Percentiles rank a stretch among this genome's conserved stretches.
Evolutionary conservation across 2,329 filamentous ascomycete genomes (phyloP).

Genomic region (Raffaelea albimanens): DNA sequence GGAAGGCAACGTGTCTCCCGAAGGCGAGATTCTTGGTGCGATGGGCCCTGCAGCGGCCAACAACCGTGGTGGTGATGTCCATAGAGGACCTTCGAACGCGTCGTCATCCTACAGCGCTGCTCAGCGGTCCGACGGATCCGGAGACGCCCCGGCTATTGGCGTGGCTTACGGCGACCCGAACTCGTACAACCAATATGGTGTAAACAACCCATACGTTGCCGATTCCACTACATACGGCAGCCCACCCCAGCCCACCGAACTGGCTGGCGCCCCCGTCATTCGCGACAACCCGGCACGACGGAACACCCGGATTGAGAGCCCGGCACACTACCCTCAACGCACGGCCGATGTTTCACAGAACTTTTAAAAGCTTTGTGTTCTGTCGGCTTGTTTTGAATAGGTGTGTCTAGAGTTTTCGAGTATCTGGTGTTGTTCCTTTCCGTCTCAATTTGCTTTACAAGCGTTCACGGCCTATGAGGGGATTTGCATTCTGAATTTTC

Average conservation of each 20-base stretch:
- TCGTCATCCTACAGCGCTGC: conserved; percentile 90
- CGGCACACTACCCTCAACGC: conserved; percentile 81
- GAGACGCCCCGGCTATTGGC: conserved; percentile 34
- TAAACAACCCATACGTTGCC: conserved; percentile 46
- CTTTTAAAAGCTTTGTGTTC: conserved; percentile 59
- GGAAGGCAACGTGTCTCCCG: conserved; percentile 45
- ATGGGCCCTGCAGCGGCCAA: conserved; percentile 64
- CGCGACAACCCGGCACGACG: conserved; percentile 84
- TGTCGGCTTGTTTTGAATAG: background rate
- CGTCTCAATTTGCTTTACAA: background rate
- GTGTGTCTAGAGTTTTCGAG: background rate
- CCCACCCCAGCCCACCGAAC: conserved; percentile 29
- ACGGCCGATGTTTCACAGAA: conserved; percentile 95
- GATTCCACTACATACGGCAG: conserved; percentile 21
- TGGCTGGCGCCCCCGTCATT: conserved; percentile 65
- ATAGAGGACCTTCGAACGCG: conserved; percentile 85
- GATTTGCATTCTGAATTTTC: no score
- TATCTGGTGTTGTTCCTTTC: background rate
- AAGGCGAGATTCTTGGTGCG: conserved; percentile 74
- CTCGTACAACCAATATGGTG: conserved; percentile 52
- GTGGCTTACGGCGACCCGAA: conserved; percentile 36
- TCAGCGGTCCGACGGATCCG: conserved; percentile 61
- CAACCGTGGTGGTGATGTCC: conserved; percentile 61
- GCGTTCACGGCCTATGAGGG: background rate
- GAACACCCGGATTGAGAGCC: conserved; percentile 91